Conservation (phyloP, 2,329 filamentous ascomycete genomes). For the Talaromyces rugulosus region DNA sequence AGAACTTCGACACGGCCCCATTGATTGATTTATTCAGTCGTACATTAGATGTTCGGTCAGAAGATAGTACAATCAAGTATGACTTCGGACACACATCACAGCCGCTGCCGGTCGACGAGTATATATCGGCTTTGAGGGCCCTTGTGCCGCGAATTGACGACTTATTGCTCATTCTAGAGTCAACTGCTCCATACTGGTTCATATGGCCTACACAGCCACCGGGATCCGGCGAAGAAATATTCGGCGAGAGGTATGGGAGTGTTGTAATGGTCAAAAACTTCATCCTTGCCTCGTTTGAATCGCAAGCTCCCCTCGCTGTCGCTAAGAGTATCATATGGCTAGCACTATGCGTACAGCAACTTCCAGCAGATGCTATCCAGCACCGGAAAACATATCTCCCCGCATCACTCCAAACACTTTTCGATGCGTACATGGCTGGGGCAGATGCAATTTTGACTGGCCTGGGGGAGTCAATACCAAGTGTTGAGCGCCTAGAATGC, state of each 20-base stretch:
- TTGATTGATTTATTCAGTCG: background rate
- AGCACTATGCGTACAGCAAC: conserved; percentile 4
- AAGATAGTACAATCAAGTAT: background rate
- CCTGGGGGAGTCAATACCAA: background rate
- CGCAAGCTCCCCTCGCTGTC: background rate
- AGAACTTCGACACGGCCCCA: background rate
- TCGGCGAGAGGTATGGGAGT: background rate
- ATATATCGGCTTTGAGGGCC: background rate
- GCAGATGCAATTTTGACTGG: background rate
- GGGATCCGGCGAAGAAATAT: background rate
- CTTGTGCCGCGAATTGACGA: background rate
- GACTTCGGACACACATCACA: background rate
- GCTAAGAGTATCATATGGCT: background rate
- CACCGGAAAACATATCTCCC: background rate
- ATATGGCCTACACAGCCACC: background rate
- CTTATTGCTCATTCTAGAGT: background rate
- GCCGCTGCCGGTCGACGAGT: background rate
- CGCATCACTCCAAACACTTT: background rate
- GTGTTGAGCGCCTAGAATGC: background rate
- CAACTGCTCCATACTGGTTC: background rate
- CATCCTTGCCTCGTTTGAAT: background rate
- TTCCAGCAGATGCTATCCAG: background rate
- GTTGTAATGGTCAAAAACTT: background rate
- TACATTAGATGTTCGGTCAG: background rate
- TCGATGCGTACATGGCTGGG: background rate